A percentile compares a stretch with the other conserved stretches of the same genome.
These are phyloP conservation scores for Sclerotinia spermophila DNA, from an alignment of 2,329 filamentous ascomycete genomes.

Conservation along the genomic window DNA sequence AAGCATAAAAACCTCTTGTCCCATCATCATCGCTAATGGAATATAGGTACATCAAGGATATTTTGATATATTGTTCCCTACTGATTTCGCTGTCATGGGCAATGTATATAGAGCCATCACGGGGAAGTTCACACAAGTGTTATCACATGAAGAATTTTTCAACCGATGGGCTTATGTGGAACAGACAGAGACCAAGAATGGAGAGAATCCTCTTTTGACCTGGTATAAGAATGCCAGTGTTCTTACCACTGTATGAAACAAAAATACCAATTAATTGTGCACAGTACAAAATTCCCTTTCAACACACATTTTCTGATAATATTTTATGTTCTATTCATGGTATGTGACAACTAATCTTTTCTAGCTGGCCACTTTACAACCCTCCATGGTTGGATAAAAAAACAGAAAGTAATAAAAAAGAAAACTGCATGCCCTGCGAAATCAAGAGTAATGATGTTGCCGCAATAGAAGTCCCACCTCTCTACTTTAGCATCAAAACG, in stretches of 20 bases:
- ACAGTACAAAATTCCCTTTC: neutral
- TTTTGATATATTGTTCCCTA: slow-evolving; percentile 98
- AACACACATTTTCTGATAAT: neutral
- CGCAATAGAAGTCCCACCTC: neutral
- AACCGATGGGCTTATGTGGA: slow-evolving; percentile 83
- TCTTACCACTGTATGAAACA: slow-evolving; percentile 71
- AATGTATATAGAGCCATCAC: slow-evolving; percentile 90
- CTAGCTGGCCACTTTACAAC: neutral
- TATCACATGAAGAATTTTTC: slow-evolving; percentile 88
- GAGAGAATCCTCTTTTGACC: slow-evolving; percentile 85
- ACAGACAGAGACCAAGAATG: slow-evolving; percentile 81
- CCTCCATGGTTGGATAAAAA: neutral
- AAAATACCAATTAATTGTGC: slow-evolving; percentile 2
- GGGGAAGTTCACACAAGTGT: slow-evolving; percentile 81
- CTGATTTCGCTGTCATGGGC: slow-evolving; percentile 87
- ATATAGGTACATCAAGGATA: slow-evolving; percentile 90
- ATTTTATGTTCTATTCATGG: neutral
- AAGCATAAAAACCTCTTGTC: slow-evolving; percentile 39
- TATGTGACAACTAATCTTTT: neutral
- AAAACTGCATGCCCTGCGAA: neutral
- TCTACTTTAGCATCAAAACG: neutral
- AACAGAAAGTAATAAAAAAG: neutral
- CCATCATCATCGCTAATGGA: slow-evolving; percentile 6
- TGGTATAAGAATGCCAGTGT: slow-evolving; percentile 97
- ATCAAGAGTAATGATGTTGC: neutral